phyloP scores from a whole-genome alignment of 768 basidiomycete genomes.

The Pleurotus citrinopileatus region DNA sequence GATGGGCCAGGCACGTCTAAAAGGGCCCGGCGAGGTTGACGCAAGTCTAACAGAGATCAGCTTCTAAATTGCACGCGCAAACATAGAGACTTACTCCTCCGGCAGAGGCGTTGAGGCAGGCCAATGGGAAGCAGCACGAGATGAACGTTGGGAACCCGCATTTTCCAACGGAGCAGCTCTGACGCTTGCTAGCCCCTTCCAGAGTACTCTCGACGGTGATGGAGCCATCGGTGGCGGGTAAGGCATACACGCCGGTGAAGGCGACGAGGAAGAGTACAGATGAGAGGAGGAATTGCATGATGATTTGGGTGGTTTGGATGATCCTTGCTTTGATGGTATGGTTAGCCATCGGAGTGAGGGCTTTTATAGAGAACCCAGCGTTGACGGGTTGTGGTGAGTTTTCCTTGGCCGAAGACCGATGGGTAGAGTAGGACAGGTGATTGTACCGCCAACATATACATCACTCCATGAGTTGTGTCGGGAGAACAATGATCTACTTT shows the following conservation, averaged over 20 bases:
- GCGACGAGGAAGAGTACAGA: neutral
- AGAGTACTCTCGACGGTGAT: neutral
- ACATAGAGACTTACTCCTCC: neutral
- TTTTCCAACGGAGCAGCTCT: slow-evolving; percentile 1
- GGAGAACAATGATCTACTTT: too few species aligned
- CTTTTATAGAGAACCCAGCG: too few species aligned
- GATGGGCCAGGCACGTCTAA: neutral
- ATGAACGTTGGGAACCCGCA: neutral
- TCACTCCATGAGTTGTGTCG: too few species aligned
- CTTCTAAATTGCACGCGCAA: too few species aligned
- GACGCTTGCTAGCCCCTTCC: neutral
- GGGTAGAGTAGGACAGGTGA: too few species aligned
- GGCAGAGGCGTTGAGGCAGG: slow-evolving; percentile 1
- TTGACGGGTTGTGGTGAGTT: too few species aligned
- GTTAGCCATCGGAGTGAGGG: too few species aligned
- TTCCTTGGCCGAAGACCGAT: too few species aligned
- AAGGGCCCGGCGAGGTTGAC: neutral
- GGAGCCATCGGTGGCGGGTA: neutral
- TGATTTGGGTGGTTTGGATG: neutral
- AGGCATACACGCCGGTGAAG: slow-evolving; percentile 1
- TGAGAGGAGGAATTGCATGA: neutral
- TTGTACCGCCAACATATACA: too few species aligned
- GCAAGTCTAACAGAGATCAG: neutral
- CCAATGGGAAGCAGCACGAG: neutral
- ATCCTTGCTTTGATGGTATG: neutral